Base-by-base conservation (phyloP, 169 alveolate species). In the Eimeria acervulina region DNA sequence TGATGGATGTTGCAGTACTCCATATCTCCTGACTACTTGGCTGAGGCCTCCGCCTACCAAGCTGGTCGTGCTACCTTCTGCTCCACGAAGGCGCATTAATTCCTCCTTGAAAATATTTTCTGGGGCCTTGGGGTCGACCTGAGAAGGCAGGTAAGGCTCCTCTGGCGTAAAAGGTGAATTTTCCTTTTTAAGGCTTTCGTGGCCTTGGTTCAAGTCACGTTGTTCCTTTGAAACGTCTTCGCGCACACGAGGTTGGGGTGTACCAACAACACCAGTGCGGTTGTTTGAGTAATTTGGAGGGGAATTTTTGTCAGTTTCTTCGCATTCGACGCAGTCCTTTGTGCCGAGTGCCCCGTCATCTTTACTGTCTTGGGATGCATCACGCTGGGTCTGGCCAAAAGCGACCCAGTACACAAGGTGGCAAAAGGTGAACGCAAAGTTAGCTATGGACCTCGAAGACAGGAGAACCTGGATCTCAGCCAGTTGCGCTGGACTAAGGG, bases 341-440 rank as follows among this genome's bases (percentile, higher is more conserved):
- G 47, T 68, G 23, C 44, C 47, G 80, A 1, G 26, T 28, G 47
- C 80, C 26, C 38, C 38, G 19, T 42, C 47, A 2, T 59, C 47
- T n/a, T 4, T 28, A 36, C 59, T 55, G 26, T 23, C 78, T 36
- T 59, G 52, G 17, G 78, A 2, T 21, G 72, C 72, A 59, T 85
- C 93, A 17, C 59, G 93, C 28, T 36, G 78, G 28, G 93, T 85
- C 80, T 85, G 93, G 80, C 93, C 93, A 59, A 85, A 85, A 4
- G 93, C 55, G 80, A 85, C 55, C 93, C 93, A 85, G 93, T 85
- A 80, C 59, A 85, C 93, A 31, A 85, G 78, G 63, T 85, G 93
- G 40, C 93, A 85, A 68, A 85, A 85, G 4, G 78, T 68, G 40
- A 85, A 85, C 2, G 93, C 93, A 21, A 85, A 59, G 78, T 21